These are phyloP conservation scores for Citrus maxima DNA, from an alignment of 345 rosid genomes.

Conservation along the genomic window DNA sequence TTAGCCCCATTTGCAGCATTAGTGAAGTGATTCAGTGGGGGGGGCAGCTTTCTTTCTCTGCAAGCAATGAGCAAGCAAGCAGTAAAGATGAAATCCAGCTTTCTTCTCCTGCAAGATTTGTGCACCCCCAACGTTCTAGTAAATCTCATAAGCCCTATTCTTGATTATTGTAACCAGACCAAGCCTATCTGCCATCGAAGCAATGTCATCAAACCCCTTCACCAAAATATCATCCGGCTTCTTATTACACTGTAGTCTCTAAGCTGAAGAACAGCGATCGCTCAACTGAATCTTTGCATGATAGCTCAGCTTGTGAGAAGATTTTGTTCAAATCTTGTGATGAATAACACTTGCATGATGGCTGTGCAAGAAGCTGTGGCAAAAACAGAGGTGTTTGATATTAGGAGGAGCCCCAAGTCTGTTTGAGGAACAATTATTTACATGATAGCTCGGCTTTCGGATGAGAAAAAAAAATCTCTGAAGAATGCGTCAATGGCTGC, in stretches of 20 bases:
- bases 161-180: not conserved
- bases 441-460: conserved; percentile 15
- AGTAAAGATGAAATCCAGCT: not conserved
- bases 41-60: conserved; percentile 4
- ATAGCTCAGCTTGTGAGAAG: not conserved
- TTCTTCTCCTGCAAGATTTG: conserved; percentile 1
- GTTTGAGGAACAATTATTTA: conserved; percentile 14
- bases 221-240: not conserved
- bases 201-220: not conserved
- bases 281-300: not conserved
- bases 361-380: conserved; percentile 19
- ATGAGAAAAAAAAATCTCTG: not conserved
- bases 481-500: conserved; percentile 21
- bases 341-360: conserved; percentile 6
- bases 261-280: not conserved
- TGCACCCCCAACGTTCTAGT: conserved; percentile 7
- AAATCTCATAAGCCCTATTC: conserved; percentile 20
- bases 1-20: not conserved
- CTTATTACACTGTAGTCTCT: not conserved
- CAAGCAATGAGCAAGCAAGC: conserved; percentile 22
- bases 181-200: conserved; percentile 10
- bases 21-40: not conserved
- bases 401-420: conserved; percentile 21
- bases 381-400: conserved; percentile 14
- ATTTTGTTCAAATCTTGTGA: conserved; percentile 18